Percentiles rank a stretch among this genome's conserved stretches.
phyloP scores from a whole-genome alignment of 768 basidiomycete species.

The Pisolithus microcarpus region DNA sequence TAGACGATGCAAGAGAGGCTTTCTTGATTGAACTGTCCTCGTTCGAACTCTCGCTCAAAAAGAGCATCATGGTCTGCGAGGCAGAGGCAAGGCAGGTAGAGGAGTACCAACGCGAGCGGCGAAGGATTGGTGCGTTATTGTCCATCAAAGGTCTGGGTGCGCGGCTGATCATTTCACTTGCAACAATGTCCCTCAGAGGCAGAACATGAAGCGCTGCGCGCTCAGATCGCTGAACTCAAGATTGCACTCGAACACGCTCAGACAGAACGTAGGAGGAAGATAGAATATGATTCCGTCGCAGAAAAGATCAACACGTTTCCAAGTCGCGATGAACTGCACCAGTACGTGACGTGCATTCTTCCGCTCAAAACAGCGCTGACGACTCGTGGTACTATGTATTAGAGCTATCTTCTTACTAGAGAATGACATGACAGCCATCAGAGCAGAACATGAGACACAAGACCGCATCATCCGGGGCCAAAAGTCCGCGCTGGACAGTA shows the following conservation, averaged over 20 bases:
- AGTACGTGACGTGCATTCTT: slow-evolving; percentile 42
- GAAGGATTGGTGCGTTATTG: slow-evolving; percentile 57
- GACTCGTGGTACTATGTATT: background rate
- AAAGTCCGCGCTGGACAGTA: slow-evolving; percentile 57
- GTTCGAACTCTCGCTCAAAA: slow-evolving; percentile 69
- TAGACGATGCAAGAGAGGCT: slow-evolving; percentile 71
- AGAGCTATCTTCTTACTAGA: slow-evolving; percentile 67
- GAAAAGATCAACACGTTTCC: slow-evolving; percentile 79
- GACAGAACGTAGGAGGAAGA: slow-evolving; percentile 64
- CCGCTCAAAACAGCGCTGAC: background rate
- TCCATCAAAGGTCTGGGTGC: background rate
- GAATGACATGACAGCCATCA: slow-evolving; percentile 72
- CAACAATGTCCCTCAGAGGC: slow-evolving; percentile 38
- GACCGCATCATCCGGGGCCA: slow-evolving; percentile 59
- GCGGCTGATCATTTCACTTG: background rate
- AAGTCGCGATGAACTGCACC: slow-evolving; percentile 66
- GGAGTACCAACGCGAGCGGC: slow-evolving; percentile 69
- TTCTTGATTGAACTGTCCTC: slow-evolving; percentile 73
- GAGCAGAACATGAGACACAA: slow-evolving; percentile 67
- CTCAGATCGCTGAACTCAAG: slow-evolving; percentile 75
- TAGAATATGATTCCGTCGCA: slow-evolving; percentile 79
- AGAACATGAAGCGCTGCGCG: slow-evolving; percentile 59
- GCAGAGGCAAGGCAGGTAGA: slow-evolving; percentile 82
- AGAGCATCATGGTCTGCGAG: slow-evolving; percentile 77
- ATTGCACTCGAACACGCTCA: slow-evolving; percentile 72